Conservation (phyloP, 2,329 filamentous ascomycete species). For the Zymoseptoria passerinii region DNA sequence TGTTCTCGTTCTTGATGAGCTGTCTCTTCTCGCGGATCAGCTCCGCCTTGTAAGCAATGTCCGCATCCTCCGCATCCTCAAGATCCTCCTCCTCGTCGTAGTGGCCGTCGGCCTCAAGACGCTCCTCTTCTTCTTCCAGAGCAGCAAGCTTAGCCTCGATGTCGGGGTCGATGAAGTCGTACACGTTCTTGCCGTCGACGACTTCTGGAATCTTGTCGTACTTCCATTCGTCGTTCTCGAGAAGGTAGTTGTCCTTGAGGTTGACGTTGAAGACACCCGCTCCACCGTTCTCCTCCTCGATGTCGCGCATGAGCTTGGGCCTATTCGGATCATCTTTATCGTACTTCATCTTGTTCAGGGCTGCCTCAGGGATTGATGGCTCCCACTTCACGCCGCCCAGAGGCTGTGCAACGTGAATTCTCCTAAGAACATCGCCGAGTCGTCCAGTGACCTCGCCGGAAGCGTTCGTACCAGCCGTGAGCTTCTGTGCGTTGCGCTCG, state of each 20-base stretch:
- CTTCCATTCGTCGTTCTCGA: constrained; percentile 88
- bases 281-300: constrained; percentile 87
- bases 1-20: constrained; percentile 86
- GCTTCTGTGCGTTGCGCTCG: constrained; percentile 87
- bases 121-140: constrained; percentile 91
- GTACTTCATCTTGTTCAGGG: constrained; percentile 76
- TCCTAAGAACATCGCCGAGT: constrained; percentile 79
- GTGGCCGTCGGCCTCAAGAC: constrained; percentile 81
- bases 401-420: constrained; percentile 95
- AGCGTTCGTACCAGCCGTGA: constrained; percentile 78
- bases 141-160: constrained; percentile 88
- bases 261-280: constrained; percentile 95
- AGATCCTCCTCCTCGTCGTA: constrained; percentile 74
- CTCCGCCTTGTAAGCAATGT: constrained; percentile 84
- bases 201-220: constrained; percentile 92
- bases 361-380: constrained; percentile 78
- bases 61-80: constrained; percentile 81
- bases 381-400: constrained; percentile 66
- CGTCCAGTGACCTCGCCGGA: constrained; percentile 68
- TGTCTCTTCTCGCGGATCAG: constrained; percentile 91
- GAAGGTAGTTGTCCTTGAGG: constrained; percentile 75
- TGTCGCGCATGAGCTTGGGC: constrained; percentile 69
- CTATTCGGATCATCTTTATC: constrained; percentile 83
- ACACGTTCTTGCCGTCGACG: constrained; percentile 92
- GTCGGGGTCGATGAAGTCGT: constrained; percentile 93